Percentiles rank a stretch among this genome's conserved stretches.
Evolutionary conservation across 768 basidiomycete species (phyloP).

Genomic region (Kondoa subrosea): DNA sequence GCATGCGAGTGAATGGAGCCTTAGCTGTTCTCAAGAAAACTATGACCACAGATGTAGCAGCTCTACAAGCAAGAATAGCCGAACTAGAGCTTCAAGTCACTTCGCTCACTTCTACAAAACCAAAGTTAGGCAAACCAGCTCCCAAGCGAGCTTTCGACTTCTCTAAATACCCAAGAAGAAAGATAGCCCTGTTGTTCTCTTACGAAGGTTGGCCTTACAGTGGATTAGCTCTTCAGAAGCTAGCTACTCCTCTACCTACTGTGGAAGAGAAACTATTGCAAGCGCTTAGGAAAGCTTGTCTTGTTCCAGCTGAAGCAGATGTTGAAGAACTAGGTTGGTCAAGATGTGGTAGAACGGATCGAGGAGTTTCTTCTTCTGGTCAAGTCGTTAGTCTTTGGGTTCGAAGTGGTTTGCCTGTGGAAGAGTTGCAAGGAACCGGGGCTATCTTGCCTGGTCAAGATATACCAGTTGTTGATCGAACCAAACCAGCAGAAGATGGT

Average conservation of each 20-base stretch:
- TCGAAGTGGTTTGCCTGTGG: conserved; percentile 43
- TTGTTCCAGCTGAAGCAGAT: conserved; percentile 45
- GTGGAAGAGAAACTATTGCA: conserved; percentile 75
- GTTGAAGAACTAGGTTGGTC: conserved; percentile 77
- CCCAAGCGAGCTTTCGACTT: conserved; percentile 6
- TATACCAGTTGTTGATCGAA: neutral
- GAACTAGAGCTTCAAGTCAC: neutral
- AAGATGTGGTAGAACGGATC: conserved; percentile 82
- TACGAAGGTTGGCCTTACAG: conserved; percentile 86
- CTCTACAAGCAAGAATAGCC: neutral
- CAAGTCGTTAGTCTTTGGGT: conserved; percentile 89
- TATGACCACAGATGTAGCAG: neutral
- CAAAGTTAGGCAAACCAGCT: neutral
- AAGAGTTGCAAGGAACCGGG: conserved; percentile 7
- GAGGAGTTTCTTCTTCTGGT: conserved; percentile 81
- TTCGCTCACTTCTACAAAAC: neutral
- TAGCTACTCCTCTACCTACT: conserved; percentile 55
- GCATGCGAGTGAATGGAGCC: neutral
- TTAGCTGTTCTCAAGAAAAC: neutral
- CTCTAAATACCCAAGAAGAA: conserved; percentile 42
- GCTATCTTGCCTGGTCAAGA: neutral
- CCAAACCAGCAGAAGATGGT: conserved; percentile 5
- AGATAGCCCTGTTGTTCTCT: conserved; percentile 80
- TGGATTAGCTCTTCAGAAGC: conserved; percentile 66
- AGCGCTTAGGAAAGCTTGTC: conserved; percentile 55